Evolutionary conservation across 345 rosid genomes (phyloP).

Genomic region (Sonneratia caseolaris): DNA sequence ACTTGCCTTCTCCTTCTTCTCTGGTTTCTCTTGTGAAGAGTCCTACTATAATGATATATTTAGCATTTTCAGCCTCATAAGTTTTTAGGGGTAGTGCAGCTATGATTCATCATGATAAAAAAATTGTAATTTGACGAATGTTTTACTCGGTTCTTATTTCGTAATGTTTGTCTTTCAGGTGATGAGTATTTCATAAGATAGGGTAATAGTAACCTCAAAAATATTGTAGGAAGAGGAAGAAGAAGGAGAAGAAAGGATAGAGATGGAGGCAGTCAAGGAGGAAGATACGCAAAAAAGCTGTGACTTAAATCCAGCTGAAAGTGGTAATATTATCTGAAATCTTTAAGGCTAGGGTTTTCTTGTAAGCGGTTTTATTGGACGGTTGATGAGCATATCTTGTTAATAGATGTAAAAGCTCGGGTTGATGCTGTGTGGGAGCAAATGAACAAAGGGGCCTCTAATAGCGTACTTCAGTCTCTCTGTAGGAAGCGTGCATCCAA

Average conservation of each 20-base stretch:
- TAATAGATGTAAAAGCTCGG: conserved; percentile 27
- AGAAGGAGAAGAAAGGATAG: background rate
- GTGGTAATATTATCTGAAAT: conserved; percentile 14
- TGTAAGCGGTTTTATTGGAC: background rate
- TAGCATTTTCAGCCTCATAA: background rate
- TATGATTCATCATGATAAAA: background rate
- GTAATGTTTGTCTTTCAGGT: background rate
- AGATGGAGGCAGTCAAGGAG: conserved; percentile 19
- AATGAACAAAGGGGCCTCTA: conserved; percentile 45
- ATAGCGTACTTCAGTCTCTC: conserved; percentile 18
- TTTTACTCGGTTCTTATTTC: background rate
- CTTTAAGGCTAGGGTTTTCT: background rate
- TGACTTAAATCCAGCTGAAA: conserved; percentile 16
- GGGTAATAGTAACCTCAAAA: background rate
- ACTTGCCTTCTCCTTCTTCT: background rate
- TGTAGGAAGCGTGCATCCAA: conserved; percentile 21
- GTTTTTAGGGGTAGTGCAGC: background rate
- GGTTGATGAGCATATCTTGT: background rate
- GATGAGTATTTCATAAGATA: background rate
- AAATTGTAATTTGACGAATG: background rate
- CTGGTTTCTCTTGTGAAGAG: background rate
- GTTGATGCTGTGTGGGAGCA: conserved; percentile 58
- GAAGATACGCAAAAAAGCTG: conserved; percentile 15
- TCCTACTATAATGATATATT: background rate
- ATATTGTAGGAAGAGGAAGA: background rate